These are phyloP conservation scores for Thermomyces lanuginosus DNA, from an alignment of 2,329 filamentous ascomycete species.

Conservation along the genomic window DNA sequence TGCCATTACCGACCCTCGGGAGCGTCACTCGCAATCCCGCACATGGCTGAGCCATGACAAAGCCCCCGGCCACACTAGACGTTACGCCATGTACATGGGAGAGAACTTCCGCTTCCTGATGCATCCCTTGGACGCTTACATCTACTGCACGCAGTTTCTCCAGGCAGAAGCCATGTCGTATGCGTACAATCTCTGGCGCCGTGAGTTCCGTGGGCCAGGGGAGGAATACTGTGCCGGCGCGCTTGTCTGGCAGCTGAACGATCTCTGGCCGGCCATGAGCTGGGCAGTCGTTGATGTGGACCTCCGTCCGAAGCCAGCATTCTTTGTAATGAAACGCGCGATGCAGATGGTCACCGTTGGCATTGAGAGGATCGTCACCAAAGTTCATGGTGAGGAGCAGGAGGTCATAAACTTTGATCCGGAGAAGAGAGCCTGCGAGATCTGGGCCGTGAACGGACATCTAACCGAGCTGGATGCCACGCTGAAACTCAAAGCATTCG, in stretches of 20 bases:
- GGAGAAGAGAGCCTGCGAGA: no score
- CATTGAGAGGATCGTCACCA: conserved; percentile 27
- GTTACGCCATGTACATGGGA: conserved; percentile 51
- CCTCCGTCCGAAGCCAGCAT: conserved; percentile 44
- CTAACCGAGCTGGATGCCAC: conserved; percentile 2
- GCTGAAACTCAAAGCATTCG: conserved; percentile 1
- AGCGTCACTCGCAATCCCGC: conserved; percentile 59
- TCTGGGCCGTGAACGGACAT: no score
- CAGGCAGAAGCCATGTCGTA: conserved; percentile 40
- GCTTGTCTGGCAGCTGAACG: conserved; percentile 21
- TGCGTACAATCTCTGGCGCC: conserved; percentile 33
- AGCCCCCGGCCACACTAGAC: conserved; percentile 67
- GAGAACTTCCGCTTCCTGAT: conserved; percentile 39
- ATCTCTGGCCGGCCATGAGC: conserved; percentile 44
- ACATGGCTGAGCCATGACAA: conserved; percentile 86
- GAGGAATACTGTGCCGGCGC: conserved; percentile 27
- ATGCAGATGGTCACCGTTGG: conserved; percentile 41
- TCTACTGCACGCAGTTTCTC: conserved; percentile 45
- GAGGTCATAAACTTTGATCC: conserved; percentile 2
- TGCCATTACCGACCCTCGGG: conserved; percentile 44
- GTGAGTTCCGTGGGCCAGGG: conserved; percentile 22
- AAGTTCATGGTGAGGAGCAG: conserved; percentile 1
- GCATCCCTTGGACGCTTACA: conserved; percentile 17
- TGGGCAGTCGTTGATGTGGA: conserved; percentile 49
- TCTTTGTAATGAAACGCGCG: conserved; percentile 43